Conservation (phyloP, 345 rosid species). For the Moricandia arvensis region DNA sequence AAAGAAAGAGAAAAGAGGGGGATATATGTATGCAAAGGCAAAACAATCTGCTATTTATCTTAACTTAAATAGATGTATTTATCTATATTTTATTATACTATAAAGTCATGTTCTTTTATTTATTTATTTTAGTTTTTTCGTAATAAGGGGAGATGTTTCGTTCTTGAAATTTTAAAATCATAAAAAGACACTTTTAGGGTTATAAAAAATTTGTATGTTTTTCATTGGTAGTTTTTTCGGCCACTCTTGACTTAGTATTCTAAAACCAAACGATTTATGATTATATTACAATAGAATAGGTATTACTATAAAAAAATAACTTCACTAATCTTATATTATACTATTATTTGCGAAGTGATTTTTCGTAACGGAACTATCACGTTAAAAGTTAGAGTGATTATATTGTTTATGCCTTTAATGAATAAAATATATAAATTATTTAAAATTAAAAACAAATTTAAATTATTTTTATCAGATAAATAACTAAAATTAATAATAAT, state of each 20-base stretch:
- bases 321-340: too few species aligned
- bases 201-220: background rate
- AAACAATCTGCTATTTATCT: conserved; percentile 18
- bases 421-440: too few species aligned
- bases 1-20: background rate
- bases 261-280: background rate
- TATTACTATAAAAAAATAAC: background rate
- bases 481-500: too few species aligned
- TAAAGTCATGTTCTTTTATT: background rate
- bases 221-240: background rate
- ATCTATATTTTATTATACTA: background rate
- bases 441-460: too few species aligned
- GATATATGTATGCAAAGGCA: conserved; percentile 23
- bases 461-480: too few species aligned
- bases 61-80: background rate
- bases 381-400: too few species aligned
- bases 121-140: background rate
- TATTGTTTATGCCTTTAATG: too few species aligned
- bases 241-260: background rate
- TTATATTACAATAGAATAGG: background rate
- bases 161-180: conserved; percentile 16
- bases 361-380: too few species aligned
- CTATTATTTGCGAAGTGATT: too few species aligned
- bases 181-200: background rate
- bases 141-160: conserved; percentile 33